Percentiles rank a stretch among this genome's conserved stretches.
These are phyloP conservation scores for Yamadazyma sp. DNA, from an alignment of 1,139 yeast species.

Conservation along the genomic window DNA sequence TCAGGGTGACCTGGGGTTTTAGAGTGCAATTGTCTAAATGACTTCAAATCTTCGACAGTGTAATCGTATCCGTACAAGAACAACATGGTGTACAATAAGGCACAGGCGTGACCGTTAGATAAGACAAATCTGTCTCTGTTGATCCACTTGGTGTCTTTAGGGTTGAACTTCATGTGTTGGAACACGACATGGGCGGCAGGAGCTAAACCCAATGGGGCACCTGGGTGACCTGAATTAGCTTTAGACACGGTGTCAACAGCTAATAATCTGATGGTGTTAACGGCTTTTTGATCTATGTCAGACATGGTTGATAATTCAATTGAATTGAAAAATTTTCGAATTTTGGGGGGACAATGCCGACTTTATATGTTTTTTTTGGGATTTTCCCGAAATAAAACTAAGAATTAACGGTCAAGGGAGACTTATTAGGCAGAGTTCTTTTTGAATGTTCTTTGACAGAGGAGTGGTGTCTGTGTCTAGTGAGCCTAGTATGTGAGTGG, in stretches of 20 bases:
- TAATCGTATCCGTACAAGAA: slow-evolving; percentile 84
- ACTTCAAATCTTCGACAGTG: slow-evolving; percentile 82
- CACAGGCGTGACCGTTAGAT: slow-evolving; percentile 97
- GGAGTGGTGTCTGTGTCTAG: background rate
- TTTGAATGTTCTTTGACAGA: too few relatives aligned
- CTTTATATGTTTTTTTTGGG: slow-evolving; percentile 1
- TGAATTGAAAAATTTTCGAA: slow-evolving; percentile 1
- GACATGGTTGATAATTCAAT: slow-evolving; percentile 21
- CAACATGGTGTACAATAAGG: slow-evolving; percentile 81
- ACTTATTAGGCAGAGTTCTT: background rate
- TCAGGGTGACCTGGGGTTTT: slow-evolving; percentile 99
- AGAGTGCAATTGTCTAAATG: slow-evolving; percentile 87
- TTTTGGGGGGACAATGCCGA: slow-evolving; percentile 2
- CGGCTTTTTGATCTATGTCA: slow-evolving; percentile 67
- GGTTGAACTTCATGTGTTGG: slow-evolving; percentile 83
- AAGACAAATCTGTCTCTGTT: slow-evolving; percentile 95
- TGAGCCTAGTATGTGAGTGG: too few relatives aligned
- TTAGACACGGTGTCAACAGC: slow-evolving; percentile 85
- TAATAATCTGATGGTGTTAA: slow-evolving; percentile 87
- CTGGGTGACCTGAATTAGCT: slow-evolving; percentile 99
- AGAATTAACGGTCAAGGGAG: background rate
- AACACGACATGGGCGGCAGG: slow-evolving; percentile 71
- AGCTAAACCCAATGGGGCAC: slow-evolving; percentile 98
- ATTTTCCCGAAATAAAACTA: background rate
- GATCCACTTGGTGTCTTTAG: slow-evolving; percentile 88